Percentiles rank a stretch among this genome's conserved stretches.
Evolutionary conservation across 2,329 filamentous ascomycete species (phyloP).

Genomic region (Aspergillus brasiliensis): DNA sequence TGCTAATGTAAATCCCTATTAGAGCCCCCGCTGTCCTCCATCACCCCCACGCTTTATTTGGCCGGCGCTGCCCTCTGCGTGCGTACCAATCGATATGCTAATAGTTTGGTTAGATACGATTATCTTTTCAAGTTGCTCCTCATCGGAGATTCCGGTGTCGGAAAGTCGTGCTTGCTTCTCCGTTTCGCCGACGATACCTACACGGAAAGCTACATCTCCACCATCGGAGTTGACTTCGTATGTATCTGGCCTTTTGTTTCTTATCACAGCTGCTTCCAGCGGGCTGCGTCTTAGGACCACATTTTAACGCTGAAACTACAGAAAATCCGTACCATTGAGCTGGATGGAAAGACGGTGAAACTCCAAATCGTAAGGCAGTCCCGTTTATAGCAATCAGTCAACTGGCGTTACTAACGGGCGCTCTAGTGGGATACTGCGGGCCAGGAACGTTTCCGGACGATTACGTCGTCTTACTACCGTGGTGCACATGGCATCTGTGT

Average conservation of each 20-base stretch:
- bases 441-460: conserved; percentile 99
- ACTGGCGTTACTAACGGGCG: conserved; percentile 19
- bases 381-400: background rate
- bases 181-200: conserved; percentile 99
- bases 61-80: background rate
- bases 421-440: conserved; percentile 96
- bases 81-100: conserved; percentile 26
- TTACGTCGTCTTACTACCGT: conserved; percentile 99
- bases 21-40: conserved; percentile 26
- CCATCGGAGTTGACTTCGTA: conserved; percentile 99
- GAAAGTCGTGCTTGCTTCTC: conserved; percentile 98
- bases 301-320: conserved; percentile 40
- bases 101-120: conserved; percentile 76
- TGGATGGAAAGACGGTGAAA: conserved; percentile 99
- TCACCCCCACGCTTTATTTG: background rate
- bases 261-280: background rate
- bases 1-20: conserved; percentile 8
- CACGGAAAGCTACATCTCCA: conserved; percentile 99
- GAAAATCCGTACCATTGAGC: conserved; percentile 99
- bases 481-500: conserved; percentile 99
- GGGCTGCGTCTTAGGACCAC: background rate
- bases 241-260: conserved; percentile 41
- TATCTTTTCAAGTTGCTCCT: conserved; percentile 99
- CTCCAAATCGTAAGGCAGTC: conserved; percentile 81
- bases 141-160: conserved; percentile 99